Evolutionary conservation across 2,329 filamentous ascomycete genomes (phyloP).

Genomic region (Nigrospora sphaerica): DNA sequence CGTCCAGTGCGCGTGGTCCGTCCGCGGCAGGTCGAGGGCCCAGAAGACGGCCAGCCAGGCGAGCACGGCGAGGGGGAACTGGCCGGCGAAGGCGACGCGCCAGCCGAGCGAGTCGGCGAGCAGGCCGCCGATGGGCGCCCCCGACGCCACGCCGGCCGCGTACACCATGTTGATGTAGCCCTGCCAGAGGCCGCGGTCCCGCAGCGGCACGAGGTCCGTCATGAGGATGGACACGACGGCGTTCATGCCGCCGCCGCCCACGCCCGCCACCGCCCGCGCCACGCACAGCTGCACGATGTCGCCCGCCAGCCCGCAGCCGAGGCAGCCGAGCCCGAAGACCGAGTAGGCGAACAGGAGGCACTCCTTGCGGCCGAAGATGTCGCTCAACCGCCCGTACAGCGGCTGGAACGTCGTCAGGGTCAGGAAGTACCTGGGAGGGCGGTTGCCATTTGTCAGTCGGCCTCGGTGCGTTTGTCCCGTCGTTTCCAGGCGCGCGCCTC

Average conservation of each 20-base stretch:
- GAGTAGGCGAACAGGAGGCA: conserved; percentile 51
- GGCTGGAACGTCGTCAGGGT: conserved; percentile 37
- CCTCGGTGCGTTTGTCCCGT: too few relatives aligned
- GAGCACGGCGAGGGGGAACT: conserved; percentile 60
- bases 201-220: conserved; percentile 54
- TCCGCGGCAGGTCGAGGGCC: conserved; percentile 54
- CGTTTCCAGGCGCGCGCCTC: too few relatives aligned
- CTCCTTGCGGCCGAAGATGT: conserved; percentile 54
- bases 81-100: conserved; percentile 68
- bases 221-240: conserved; percentile 55
- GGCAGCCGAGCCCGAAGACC: conserved; percentile 50
- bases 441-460: neutral
- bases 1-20: conserved; percentile 54
- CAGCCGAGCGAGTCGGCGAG: conserved; percentile 69
- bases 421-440: neutral
- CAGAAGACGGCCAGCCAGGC: conserved; percentile 58
- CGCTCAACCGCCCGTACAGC: conserved; percentile 53
- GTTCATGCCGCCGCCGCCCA: conserved; percentile 58
- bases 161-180: conserved; percentile 60
- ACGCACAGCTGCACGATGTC: conserved; percentile 55
- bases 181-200: conserved; percentile 59
- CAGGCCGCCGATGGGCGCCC: conserved; percentile 64
- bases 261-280: conserved; percentile 33
- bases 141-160: conserved; percentile 58
- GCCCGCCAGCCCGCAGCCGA: conserved; percentile 50